Evolutionary conservation across 2,329 filamentous ascomycete genomes (phyloP).

Genomic region (Fusarium drepaniforme): DNA sequence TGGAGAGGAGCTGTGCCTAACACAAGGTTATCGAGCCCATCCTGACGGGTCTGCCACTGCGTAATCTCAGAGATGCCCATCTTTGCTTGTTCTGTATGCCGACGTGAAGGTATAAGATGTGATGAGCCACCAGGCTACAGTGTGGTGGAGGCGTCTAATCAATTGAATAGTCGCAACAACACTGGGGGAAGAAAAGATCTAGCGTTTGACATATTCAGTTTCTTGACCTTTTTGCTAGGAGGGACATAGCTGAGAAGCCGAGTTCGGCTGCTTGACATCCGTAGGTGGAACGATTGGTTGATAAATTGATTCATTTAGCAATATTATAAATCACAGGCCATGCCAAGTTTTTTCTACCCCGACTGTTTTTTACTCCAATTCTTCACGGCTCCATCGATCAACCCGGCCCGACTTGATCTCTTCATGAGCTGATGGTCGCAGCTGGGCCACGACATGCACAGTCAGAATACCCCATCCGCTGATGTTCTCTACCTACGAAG

Average conservation of each 20-base stretch:
- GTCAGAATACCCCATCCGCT: no score
- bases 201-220: not conserved
- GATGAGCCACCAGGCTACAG: not conserved
- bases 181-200: not conserved
- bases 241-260: not conserved
- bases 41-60: not conserved
- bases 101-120: not conserved
- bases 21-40: not conserved
- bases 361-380: not conserved
- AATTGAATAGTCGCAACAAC: not conserved
- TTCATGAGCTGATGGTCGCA: no score
- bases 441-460: no score
- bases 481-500: no score
- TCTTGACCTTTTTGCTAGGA: not conserved
- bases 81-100: not conserved
- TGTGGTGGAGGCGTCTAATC: not conserved
- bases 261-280: not conserved
- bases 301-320: not conserved
- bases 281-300: not conserved
- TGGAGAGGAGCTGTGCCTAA: not conserved
- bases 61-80: not conserved
- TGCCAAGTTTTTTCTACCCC: not conserved
- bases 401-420: no score
- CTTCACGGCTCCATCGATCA: no score
- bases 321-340: not conserved